Evolutionary conservation across 345 rosid genomes (phyloP), one percentile per base, ranked within the genome.

Genomic region (Fremontodendron californicum): DNA sequence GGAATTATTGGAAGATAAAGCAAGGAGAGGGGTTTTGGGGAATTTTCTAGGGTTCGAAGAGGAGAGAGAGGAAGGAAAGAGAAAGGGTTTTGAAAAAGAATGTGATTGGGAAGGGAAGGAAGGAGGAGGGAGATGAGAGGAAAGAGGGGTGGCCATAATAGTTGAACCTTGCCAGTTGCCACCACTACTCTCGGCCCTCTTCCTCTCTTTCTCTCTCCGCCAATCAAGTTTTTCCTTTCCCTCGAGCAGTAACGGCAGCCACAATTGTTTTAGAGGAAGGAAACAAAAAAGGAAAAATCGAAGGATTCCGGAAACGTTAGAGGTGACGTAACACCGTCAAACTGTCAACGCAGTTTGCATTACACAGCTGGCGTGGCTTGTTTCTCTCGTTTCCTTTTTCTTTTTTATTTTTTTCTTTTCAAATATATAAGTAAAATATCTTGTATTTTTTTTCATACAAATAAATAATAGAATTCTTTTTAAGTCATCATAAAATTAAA

Each of bases 1-100:
- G 29, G 31, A 57, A 71, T 76, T 70, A 75, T 75, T 66, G 67
- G 77, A 80, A 33, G 89, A 78, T 10, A 91, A 84, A 70, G 86
- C 80, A 48, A 84, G 73, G 37, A 80, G 65, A 21, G 70, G 70
- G 51, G 73, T 69, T 58, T 84, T 65, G 15, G 18, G 84, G 65
- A 73, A 65, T 62, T 84, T 84, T 55, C 87, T 66, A 70, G 77
- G 75, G 49, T 19, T 64, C 9, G 61, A 35, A 39, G 83, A 37
- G 79, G 55, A 45, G 65, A 55, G 33, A 15, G 39, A 76, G 75
- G 79, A 58, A 77, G 29, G 61, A 45, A 51, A 42, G 48, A 81
- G 81, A 75, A 16, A 52, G 0, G 74, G 71, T 0, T 76, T 57
- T 0, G 67, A 39, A 65, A 65, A 9, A 1, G 71, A 65, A 21